These are phyloP conservation scores for Trichoderma harzianum DNA, from an alignment of 2,329 filamentous ascomycete genomes.

Conservation along the genomic window DNA sequence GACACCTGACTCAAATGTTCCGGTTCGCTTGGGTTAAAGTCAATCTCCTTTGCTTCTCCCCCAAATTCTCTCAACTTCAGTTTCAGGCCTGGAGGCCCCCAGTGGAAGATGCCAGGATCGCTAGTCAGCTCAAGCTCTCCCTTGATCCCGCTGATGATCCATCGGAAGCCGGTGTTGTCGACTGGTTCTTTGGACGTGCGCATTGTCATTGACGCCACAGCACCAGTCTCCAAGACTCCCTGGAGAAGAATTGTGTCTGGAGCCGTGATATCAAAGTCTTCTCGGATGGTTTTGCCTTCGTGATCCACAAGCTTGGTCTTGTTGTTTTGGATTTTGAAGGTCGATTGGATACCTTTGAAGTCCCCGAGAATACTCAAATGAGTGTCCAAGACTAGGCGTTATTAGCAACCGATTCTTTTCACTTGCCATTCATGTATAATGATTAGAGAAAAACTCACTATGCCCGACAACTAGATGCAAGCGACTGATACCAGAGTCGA, in stretches of 20 bases:
- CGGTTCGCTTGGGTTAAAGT: neutral
- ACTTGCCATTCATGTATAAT: neutral
- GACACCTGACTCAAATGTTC: conserved; percentile 2
- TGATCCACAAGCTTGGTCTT: neutral
- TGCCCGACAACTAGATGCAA: neutral
- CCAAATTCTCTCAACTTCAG: neutral
- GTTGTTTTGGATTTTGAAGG: neutral
- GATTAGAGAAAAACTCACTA: neutral
- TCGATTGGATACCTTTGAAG: neutral
- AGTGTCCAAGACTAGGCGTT: neutral
- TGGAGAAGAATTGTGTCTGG: conserved; percentile 1
- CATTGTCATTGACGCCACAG: neutral
- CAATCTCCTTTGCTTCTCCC: conserved; percentile 2
- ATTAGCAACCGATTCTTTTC: neutral
- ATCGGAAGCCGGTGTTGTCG: conserved; percentile 3
- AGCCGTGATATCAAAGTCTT: neutral
- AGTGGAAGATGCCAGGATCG: conserved; percentile 5
- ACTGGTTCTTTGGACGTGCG: neutral
- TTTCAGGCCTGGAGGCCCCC: neutral
- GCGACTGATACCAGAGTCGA: conserved; percentile 6
- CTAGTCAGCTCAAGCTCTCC: neutral
- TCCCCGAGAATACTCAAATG: neutral
- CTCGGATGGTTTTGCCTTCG: neutral
- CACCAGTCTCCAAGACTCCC: conserved; percentile 4
- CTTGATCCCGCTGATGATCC: conserved; percentile 2